Conservation (phyloP, 2,329 filamentous ascomycete genomes). For the Magnaporthiopsis poae region DNA sequence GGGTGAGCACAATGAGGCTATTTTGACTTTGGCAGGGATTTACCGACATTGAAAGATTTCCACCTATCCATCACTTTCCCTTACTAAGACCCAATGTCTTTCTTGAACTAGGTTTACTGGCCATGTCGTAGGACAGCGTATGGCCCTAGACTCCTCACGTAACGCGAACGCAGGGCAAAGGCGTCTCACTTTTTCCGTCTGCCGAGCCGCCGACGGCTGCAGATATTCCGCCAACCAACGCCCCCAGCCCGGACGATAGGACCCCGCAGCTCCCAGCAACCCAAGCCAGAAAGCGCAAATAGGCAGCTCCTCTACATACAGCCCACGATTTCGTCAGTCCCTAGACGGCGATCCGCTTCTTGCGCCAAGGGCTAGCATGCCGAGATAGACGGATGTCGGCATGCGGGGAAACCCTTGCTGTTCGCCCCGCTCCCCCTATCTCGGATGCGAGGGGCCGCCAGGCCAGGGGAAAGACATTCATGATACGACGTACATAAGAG, state of each 20-base stretch:
- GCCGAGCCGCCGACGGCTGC: background rate
- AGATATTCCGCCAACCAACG: background rate
- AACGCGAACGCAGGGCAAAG: too few relatives aligned
- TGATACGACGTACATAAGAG: background rate
- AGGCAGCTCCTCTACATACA: background rate
- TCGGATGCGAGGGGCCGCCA: background rate
- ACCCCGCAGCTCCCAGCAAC: background rate
- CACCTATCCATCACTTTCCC: too few relatives aligned
- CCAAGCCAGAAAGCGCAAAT: background rate
- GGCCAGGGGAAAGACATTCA: background rate
- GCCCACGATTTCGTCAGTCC: too few relatives aligned
- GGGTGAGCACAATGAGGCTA: too few relatives aligned
- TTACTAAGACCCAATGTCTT: too few relatives aligned
- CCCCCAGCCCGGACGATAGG: too few relatives aligned
- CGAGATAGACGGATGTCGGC: too few relatives aligned
- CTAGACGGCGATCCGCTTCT: background rate
- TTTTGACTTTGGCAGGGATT: too few relatives aligned
- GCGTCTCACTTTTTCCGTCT: background rate
- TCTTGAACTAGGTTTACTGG: too few relatives aligned
- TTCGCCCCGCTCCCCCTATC: background rate
- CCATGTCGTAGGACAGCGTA: too few relatives aligned
- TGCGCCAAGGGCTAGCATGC: background rate
- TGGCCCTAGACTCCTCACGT: too few relatives aligned
- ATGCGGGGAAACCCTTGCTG: background rate
- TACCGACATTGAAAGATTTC: too few relatives aligned